Percentiles rank a stretch among this genome's conserved stretches.
These are phyloP conservation scores for Ustilago crameri DNA, from an alignment of 1,284 basidiomycete species.

Conservation along the genomic window DNA sequence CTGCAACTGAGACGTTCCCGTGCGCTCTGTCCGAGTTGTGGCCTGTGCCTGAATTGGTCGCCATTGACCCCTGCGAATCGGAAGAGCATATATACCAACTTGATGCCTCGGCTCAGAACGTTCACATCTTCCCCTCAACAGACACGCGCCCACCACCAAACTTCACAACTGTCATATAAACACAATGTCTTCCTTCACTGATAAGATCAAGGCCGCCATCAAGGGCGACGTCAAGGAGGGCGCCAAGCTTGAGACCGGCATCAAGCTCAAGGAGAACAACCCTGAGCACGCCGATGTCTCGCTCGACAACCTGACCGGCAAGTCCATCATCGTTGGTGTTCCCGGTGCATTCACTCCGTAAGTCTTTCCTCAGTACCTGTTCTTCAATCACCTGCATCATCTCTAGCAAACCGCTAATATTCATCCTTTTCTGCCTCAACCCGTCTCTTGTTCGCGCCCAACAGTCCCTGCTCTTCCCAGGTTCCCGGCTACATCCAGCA, in stretches of 20 bases:
- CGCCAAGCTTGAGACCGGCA: conserved; percentile 45
- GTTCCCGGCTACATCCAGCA: conserved; percentile 65
- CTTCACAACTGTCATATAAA: neutral
- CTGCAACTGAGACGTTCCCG: neutral
- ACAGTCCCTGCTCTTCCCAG: conserved; percentile 61
- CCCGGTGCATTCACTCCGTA: conserved; percentile 49
- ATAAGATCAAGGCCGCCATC: conserved; percentile 53
- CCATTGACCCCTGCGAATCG: too few species aligned
- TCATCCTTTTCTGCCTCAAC: conserved; percentile 8
- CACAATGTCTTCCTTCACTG: conserved; percentile 41
- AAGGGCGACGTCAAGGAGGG: conserved; percentile 56
- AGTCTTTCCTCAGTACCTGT: neutral
- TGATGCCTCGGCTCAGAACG: too few species aligned
- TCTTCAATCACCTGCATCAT: conserved; percentile 1
- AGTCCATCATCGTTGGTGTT: conserved; percentile 46
- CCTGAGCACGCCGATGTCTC: conserved; percentile 54
- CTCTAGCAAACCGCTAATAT: neutral
- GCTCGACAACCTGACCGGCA: conserved; percentile 47
- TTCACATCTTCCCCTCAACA: neutral
- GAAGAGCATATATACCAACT: too few species aligned
- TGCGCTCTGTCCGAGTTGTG: too few species aligned
- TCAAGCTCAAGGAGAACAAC: conserved; percentile 59
- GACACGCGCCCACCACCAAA: neutral
- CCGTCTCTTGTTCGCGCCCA: conserved; percentile 3
- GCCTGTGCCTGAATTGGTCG: too few species aligned